Evolutionary conservation across 1,284 basidiomycete genomes (phyloP).

Genomic region (Trametes sp.): DNA sequence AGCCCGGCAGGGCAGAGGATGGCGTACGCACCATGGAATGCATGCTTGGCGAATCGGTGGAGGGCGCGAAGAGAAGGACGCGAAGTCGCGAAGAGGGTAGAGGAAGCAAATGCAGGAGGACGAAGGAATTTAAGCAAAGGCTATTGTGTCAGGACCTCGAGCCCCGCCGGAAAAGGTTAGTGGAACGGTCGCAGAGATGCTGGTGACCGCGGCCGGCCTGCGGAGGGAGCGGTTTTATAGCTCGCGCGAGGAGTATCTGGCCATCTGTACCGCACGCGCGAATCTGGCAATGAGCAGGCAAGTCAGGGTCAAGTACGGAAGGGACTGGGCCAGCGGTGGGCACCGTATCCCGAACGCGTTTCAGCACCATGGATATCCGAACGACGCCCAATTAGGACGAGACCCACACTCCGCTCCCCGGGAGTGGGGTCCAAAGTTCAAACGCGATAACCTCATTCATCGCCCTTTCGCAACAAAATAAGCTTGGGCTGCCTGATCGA

Average conservation of each 20-base stretch:
- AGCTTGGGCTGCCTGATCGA: conserved; percentile 20
- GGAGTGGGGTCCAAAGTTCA: conserved; percentile 20
- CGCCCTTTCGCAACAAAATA: conserved; percentile 15
- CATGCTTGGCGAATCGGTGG: conserved; percentile 17
- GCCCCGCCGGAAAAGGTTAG: conserved; percentile 23
- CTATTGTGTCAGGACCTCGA: conserved; percentile 20
- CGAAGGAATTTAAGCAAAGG: conserved; percentile 7
- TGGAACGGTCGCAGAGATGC: conserved; percentile 19
- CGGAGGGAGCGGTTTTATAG: conserved; percentile 16
- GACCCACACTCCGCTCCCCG: conserved; percentile 14
- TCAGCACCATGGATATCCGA: conserved; percentile 27
- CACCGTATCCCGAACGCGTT: conserved; percentile 26
- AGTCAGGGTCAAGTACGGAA: conserved; percentile 19
- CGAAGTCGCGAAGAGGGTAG: conserved; percentile 19
- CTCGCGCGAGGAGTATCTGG: conserved; percentile 10
- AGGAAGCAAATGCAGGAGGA: conserved; percentile 4
- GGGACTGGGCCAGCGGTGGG: conserved; percentile 14
- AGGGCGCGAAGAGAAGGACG: conserved; percentile 11
- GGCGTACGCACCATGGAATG: conserved; percentile 19
- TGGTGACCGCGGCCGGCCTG: conserved; percentile 16
- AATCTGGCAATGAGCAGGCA: conserved; percentile 21
- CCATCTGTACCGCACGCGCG: conserved; percentile 13
- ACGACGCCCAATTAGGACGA: conserved; percentile 23
- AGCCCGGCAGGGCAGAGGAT: too few relatives aligned
- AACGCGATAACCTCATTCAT: conserved; percentile 28